Evolutionary conservation across 495 filamentous ascomycete genomes (phyloP), one percentile per base, ranked within the genome.

Genomic region (Terfezia boudieri): DNA sequence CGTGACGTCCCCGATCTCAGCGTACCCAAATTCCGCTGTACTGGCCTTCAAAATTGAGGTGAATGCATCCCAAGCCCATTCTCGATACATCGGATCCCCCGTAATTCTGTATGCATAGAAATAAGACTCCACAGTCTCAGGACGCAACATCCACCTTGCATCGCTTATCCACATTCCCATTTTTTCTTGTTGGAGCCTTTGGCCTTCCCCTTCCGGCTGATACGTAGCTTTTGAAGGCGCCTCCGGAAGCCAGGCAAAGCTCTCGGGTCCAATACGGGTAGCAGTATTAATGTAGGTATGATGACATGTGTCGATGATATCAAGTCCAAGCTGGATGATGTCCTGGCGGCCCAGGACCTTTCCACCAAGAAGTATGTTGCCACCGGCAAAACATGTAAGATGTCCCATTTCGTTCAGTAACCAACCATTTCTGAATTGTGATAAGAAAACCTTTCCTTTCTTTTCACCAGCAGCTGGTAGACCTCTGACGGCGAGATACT

Each of bases 101-200:
- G 70, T 72, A 32, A 70, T 64, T n/a, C 69, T 66, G 54, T 71
- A 71, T 23, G 68, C 70, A 51, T 71, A 71, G 57, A 68, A 72
- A 43, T 66, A 64, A 50, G 67, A 70, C 59, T 72, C 70, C 23
- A 72, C 57, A 2, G 68, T 65, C 55, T 72, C 70, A 4, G 69
- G 70, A 49, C 66, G 64, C 12, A 68, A 64, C 58, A 61, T 61
- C 52, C 63, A 70, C 16, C 59, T 56, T 9, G 63, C 58, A 54
- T 67, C 59, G 16, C 57, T 62, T 50, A 67, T 54, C 61, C 64
- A 67, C 23, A 57, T 67, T 16, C 64, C 64, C 14, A 49, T 36
- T 38, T 63, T 62, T 10, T 58, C 49, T 12, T 58, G 55, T 36
- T 68, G 60, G 26, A 60, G 46, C 49, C 56, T 58, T 16, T 66